Evolutionary conservation across 1,284 basidiomycete species (phyloP).

Genomic region (Fomitopsis pinicola): DNA sequence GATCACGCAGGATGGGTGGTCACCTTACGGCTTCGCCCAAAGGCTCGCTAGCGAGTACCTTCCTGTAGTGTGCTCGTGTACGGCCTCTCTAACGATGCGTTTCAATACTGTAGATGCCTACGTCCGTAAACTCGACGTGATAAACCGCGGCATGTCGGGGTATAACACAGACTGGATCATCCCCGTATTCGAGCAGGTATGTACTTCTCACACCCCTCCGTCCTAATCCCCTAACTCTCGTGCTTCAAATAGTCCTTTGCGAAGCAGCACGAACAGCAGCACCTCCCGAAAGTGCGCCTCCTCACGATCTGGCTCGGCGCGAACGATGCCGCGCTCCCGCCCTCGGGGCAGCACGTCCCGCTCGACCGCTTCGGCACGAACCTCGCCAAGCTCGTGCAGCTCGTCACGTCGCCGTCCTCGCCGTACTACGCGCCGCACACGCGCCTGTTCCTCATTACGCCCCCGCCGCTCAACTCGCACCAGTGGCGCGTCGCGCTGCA

Average conservation of each 20-base stretch:
- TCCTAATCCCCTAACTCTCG: neutral
- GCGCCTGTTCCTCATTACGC: conserved; percentile 75
- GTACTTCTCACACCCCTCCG: conserved; percentile 7
- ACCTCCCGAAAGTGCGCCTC: conserved; percentile 61
- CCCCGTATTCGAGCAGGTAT: conserved; percentile 72
- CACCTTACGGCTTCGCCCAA: conserved; percentile 55
- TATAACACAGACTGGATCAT: conserved; percentile 86
- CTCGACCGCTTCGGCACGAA: conserved; percentile 65
- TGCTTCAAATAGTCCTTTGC: conserved; percentile 44
- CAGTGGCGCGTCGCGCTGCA: conserved; percentile 47
- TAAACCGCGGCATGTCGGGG: conserved; percentile 78
- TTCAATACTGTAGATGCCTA: conserved; percentile 54
- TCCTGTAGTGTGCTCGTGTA: neutral
- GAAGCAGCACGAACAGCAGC: conserved; percentile 42
- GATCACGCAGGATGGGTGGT: conserved; percentile 64
- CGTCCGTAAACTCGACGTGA: conserved; percentile 72
- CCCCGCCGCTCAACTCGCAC: conserved; percentile 75
- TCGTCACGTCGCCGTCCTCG: conserved; percentile 60
- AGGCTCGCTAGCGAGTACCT: conserved; percentile 53
- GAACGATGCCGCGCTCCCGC: conserved; percentile 55
- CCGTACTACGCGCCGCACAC: conserved; percentile 71
- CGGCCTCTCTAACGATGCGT: neutral
- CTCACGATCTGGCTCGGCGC: conserved; percentile 88
- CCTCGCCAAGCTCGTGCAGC: conserved; percentile 55
- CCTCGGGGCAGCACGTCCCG: conserved; percentile 61